These are phyloP conservation scores for Peziza echinospora DNA, from an alignment of 495 filamentous ascomycete species.

Conservation along the genomic window DNA sequence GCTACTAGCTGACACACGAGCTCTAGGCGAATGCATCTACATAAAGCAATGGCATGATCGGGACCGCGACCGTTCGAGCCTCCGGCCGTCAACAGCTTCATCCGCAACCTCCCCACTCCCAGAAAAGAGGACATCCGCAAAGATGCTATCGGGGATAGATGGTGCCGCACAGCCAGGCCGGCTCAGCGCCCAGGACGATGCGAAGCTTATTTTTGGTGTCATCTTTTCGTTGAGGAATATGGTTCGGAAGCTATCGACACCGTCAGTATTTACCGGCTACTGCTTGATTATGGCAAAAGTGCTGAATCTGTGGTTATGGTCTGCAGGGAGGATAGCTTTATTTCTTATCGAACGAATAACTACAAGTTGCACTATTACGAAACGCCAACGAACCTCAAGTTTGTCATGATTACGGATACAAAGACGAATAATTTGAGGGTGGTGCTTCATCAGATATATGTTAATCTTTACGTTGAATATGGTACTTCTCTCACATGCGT, in stretches of 20 bases:
- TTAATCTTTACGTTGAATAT: slow-evolving; percentile 78
- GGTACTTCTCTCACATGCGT: background rate
- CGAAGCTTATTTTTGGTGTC: slow-evolving; percentile 90
- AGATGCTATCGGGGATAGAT: background rate
- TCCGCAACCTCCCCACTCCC: slow-evolving; percentile 17
- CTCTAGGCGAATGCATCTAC: slow-evolving; percentile 92
- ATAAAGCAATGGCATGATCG: slow-evolving; percentile 45
- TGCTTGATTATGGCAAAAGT: background rate
- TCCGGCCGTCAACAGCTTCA: slow-evolving; percentile 16
- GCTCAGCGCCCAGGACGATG: slow-evolving; percentile 59
- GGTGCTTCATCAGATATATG: slow-evolving; percentile 93
- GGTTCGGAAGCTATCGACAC: slow-evolving; percentile 58
- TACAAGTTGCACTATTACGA: slow-evolving; percentile 99
- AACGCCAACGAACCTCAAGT: slow-evolving; percentile 82
- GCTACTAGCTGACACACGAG: too few relatives aligned
- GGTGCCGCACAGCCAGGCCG: slow-evolving; percentile 20
- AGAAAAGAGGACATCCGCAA: slow-evolving; percentile 16
- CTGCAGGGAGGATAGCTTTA: slow-evolving; percentile 39
- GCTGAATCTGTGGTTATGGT: slow-evolving; percentile 2
- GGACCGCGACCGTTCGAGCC: slow-evolving; percentile 3
- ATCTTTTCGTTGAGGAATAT: slow-evolving; percentile 92
- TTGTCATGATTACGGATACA: slow-evolving; percentile 88
- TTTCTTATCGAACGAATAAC: slow-evolving; percentile 69
- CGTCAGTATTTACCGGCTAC: slow-evolving; percentile 27
- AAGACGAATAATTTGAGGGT: slow-evolving; percentile 75